Percentiles rank a stretch among this genome's conserved stretches.
Evolutionary conservation across 1,284 basidiomycete genomes (phyloP).

Genomic region (Cryptococcus jaspeensis): DNA sequence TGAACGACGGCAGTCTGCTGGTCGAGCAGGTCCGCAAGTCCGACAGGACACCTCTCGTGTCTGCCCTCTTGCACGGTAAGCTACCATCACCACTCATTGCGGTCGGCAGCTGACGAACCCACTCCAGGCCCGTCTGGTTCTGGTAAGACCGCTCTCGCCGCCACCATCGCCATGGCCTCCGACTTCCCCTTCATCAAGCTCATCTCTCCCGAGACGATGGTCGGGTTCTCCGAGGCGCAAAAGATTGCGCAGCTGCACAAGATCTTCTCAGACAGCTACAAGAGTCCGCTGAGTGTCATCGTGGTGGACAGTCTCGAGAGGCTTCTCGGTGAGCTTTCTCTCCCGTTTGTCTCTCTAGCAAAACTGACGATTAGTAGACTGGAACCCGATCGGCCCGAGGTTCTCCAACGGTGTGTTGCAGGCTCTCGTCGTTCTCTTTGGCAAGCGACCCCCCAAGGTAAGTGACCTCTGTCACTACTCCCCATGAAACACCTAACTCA

Average conservation of each 20-base stretch:
- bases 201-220: slow-evolving; percentile 94
- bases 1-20: slow-evolving; percentile 86
- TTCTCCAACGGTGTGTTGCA: slow-evolving; percentile 96
- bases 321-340: slow-evolving; percentile 64
- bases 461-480: slow-evolving; percentile 13
- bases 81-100: background rate
- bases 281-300: slow-evolving; percentile 92
- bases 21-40: slow-evolving; percentile 94
- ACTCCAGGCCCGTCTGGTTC: slow-evolving; percentile 70
- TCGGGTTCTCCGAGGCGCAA: slow-evolving; percentile 85
- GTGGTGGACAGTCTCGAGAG: slow-evolving; percentile 95
- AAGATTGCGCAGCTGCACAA: slow-evolving; percentile 93
- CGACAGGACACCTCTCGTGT: slow-evolving; percentile 87
- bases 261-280: slow-evolving; percentile 94
- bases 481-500: background rate
- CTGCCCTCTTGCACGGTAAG: slow-evolving; percentile 75
- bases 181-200: slow-evolving; percentile 98
- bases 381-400: slow-evolving; percentile 95
- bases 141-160: slow-evolving; percentile 94
- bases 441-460: slow-evolving; percentile 89
- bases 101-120: background rate
- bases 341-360: background rate
- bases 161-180: slow-evolving; percentile 89
- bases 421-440: slow-evolving; percentile 83
- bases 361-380: slow-evolving; percentile 60